These are phyloP conservation scores for Dendrothele bispora DNA, from an alignment of 768 basidiomycete genomes.

Conservation along the genomic window DNA sequence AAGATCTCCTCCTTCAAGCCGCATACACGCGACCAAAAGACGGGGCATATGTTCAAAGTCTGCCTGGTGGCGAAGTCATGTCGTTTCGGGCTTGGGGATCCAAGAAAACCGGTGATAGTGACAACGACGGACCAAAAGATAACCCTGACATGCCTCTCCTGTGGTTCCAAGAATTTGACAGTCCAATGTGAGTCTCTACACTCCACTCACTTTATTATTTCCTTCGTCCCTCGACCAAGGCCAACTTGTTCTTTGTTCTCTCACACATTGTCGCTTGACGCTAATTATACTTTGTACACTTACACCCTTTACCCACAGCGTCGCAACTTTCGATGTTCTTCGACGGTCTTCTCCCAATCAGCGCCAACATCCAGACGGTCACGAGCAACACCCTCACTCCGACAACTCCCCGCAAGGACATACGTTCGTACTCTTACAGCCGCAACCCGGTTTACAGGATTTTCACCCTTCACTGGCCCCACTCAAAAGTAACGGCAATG, in stretches of 20 bases:
- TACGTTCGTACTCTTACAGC: constrained; percentile 87
- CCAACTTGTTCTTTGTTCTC: too few relatives aligned
- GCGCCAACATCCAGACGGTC: constrained; percentile 19
- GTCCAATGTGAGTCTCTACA: constrained; percentile 59
- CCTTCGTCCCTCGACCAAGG: too few relatives aligned
- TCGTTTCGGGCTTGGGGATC: constrained; percentile 72
- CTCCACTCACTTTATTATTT: too few relatives aligned
- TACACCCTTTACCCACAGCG: constrained; percentile 46
- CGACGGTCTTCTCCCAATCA: constrained; percentile 26
- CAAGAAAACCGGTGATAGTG: too few relatives aligned
- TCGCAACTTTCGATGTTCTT: constrained; percentile 81
- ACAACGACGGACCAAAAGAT: constrained; percentile 11
- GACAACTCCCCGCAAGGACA: constrained; percentile 14
- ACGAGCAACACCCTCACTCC: too few relatives aligned
- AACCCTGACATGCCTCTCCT: constrained; percentile 35
- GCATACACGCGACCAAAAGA: constrained; percentile 78
- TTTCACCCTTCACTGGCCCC: constrained; percentile 62
- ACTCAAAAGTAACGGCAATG: too few relatives aligned
- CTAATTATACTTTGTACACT: not conserved
- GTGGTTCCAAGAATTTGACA: constrained; percentile 61
- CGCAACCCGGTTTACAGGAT: constrained; percentile 72
- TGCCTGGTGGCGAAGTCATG: constrained; percentile 77
- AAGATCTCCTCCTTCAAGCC: constrained; percentile 71
- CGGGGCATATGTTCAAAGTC: constrained; percentile 75
- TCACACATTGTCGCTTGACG: too few relatives aligned